Evolutionary conservation across 169 alveolate species (phyloP).

Genomic region (Cryptosporidium canis): DNA sequence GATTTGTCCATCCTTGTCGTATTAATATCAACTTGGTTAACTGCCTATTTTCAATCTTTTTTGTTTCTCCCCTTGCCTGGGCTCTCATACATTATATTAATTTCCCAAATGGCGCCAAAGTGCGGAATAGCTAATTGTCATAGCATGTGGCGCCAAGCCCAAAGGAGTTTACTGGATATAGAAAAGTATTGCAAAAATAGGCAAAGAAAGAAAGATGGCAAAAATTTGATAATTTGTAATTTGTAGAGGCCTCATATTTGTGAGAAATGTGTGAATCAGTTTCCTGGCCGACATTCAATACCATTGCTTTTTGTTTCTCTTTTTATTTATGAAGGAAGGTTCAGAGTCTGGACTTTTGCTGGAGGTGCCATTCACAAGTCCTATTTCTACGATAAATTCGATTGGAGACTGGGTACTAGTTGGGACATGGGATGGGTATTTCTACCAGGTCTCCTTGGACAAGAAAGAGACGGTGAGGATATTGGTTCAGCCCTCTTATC

Average conservation of each 20-base stretch:
- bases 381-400: slow-evolving; percentile 31
- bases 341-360: not conserved
- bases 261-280: not conserved
- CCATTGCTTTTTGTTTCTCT: not conserved
- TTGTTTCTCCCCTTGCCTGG: not conserved
- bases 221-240: not conserved
- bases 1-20: not conserved
- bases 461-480: not conserved
- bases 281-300: not conserved
- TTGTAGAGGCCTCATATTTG: not conserved
- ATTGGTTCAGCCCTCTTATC: slow-evolving; percentile 25
- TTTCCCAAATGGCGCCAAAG: slow-evolving; percentile 20
- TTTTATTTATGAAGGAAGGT: not conserved
- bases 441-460: not conserved
- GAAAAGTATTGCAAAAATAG: slow-evolving; percentile 1
- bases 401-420: not conserved
- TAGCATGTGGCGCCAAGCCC: not conserved
- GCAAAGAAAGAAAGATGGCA: not conserved
- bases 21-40: not conserved
- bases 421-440: slow-evolving; percentile 64
- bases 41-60: not conserved
- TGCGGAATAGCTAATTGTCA: slow-evolving; percentile 1
- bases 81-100: not conserved
- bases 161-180: not conserved
- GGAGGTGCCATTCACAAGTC: slow-evolving; percentile 39